phyloP scores from a whole-genome alignment of 495 filamentous ascomycete species.

The Pyrenopolyporus hunteri region DNA sequence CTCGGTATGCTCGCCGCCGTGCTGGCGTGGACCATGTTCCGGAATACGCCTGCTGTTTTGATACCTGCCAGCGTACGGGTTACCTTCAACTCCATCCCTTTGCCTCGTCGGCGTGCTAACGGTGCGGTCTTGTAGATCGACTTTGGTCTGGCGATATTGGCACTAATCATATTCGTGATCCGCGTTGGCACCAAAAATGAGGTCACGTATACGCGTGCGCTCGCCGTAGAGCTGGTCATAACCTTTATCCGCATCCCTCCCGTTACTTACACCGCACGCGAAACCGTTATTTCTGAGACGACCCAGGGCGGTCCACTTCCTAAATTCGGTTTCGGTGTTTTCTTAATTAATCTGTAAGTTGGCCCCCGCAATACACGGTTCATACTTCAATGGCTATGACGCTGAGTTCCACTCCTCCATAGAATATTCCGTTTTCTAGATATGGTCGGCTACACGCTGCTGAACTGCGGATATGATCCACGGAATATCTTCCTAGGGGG shows the following conservation, averaged over 20 bases:
- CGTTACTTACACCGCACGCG: conserved; percentile 41
- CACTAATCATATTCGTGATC: conserved; percentile 35
- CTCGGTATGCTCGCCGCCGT: conserved; percentile 41
- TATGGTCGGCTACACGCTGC: conserved; percentile 38
- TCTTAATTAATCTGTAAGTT: conserved; percentile 44
- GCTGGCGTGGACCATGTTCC: conserved; percentile 42
- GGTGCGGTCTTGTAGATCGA: conserved; percentile 34
- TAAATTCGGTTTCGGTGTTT: conserved; percentile 41
- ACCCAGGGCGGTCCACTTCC: conserved; percentile 31
- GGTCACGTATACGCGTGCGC: conserved; percentile 37
- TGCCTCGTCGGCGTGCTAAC: conserved; percentile 7
- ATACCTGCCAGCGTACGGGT: conserved; percentile 41
- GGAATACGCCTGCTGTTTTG: conserved; percentile 27
- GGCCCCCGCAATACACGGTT: neutral
- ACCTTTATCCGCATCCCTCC: conserved; percentile 43
- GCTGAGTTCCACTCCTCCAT: conserved; percentile 1
- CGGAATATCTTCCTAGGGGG: conserved; percentile 38
- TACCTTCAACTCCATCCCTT: neutral
- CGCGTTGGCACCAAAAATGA: conserved; percentile 40
- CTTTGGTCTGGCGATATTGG: conserved; percentile 40
- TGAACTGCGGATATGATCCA: conserved; percentile 44
- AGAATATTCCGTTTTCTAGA: conserved; percentile 42
- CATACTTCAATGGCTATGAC: neutral
- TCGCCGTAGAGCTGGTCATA: conserved; percentile 38
- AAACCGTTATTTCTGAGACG: conserved; percentile 34